Evolutionary conservation across 192 early-diverging fungal genomes (phyloP), one percentile per base, ranked within the genome.

Genomic region (Backusella tuberculispora): DNA sequence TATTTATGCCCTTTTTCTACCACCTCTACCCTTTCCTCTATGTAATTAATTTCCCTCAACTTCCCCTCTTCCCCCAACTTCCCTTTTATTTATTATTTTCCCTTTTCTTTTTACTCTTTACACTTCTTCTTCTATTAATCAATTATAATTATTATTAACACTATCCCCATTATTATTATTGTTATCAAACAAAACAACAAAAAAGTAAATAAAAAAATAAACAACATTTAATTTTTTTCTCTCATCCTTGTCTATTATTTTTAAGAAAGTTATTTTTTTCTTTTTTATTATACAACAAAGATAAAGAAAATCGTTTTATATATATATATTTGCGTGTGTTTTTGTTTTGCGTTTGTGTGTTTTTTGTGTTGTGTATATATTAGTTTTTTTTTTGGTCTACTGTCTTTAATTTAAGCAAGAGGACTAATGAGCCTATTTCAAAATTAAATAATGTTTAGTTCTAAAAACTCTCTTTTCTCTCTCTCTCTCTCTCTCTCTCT

Each of bases 351-450:
- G 1, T 60, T 26, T 26, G 53, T 21, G 24, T 12, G 53, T 26
- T 60, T 26, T 26, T 19, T 21, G 24, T 12, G 53, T 26, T 60
- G 12, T 60, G 21, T 60, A 21, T 24, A 53, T 53, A 19, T 12
- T 6, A 9, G 24, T 56, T 9, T 56, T 4, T 24, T 24, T 24
- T n/a, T 56, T 2, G 9, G 53, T 13, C 3, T 26, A 8, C 19
- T 43, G 42, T 43, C 4, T 0, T 5, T 10, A 43, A 24, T 67
- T 77, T 77, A 77, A 68, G 76, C 76, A 48, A 77, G 71, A 69
- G 76, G 76, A 50, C 70, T 72, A 50, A 77, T 77, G 24, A 77
- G 71, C 76, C 76, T 77, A 41, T 37, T 69, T 37, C 6, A 45
- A 34, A 34, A 8, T 64, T 12, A 47, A 42, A 15, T 19, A 65